Evolutionary conservation across 169 alveolate genomes (phyloP), one percentile per base, ranked within the genome.

Genomic region (Plasmodium vivax): DNA sequence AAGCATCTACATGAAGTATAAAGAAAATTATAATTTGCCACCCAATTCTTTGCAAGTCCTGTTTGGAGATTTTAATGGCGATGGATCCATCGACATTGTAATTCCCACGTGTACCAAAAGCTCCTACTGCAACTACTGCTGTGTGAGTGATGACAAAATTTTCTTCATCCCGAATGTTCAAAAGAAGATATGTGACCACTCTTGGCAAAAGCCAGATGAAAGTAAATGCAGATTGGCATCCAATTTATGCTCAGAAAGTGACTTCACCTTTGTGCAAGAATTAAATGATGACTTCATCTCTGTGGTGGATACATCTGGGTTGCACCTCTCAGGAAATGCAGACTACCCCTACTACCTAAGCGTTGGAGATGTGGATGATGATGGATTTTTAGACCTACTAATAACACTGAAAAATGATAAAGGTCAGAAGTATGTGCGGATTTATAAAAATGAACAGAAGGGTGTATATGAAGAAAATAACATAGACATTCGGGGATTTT

Each of bases 41-140:
- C 19, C 32, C n/a, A 80, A 96, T 83, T 92, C 96, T 62, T 84
- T 95, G 73, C 96, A 96, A 96, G 92, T 96, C 45, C 58, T 96
- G 45, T 96, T 97, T 95, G 95, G 90, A 5, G 98, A 97, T 84
- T 95, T 97, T 75, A 96, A 97, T 82, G 96, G 95, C 30, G 98
- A 97, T 95, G 98, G 98, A 30, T 94, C 98, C 5, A 96, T 95
- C 3, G 98, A 97, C 75, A 38, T 97, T 14, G 93, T 95, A 41
- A 95, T 96, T 0, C 98, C 98, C 0, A 94, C 95, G 23, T 97
- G 98, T 84, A 90, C 82, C 16, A 71, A 84, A 32, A 80, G 88
- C 27, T 85, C 96, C 8, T 32, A 23, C 23, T 96, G 97, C 83
- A 83, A 80, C 32, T 62, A 85, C 34, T 88, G 96, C 80, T 73